Evolutionary conservation across 169 alveolate species (phyloP).

Genomic region (Miamiensis avidus): DNA sequence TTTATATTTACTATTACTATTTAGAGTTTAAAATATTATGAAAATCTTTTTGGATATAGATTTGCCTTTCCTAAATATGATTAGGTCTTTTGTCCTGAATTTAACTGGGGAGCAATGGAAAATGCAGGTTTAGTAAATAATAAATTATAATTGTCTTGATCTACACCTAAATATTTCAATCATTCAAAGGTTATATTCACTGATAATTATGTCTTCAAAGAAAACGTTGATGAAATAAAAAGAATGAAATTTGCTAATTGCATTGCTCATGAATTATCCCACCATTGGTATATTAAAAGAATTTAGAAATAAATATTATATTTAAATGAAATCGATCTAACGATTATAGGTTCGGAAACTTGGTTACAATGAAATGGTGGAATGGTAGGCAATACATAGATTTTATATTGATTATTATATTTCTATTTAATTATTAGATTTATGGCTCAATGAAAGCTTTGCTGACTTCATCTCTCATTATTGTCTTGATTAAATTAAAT

Average conservation of each 20-base stretch:
- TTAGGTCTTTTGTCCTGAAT: conserved; percentile 72
- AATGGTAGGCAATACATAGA: no score
- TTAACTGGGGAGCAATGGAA: conserved; percentile 83
- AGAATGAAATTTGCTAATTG: conserved; percentile 55
- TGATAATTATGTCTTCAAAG: conserved; percentile 38
- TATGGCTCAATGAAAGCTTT: conserved; percentile 93
- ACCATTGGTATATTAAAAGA: conserved; percentile 50
- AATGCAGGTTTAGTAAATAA: conserved; percentile 56
- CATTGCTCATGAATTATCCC: conserved; percentile 68
- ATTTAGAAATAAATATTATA: no score
- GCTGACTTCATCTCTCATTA: conserved; percentile 83
- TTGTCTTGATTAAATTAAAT: conserved; percentile 51
- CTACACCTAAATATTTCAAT: neutral
- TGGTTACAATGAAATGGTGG: conserved; percentile 95
- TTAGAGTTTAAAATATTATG: conserved; percentile 56
- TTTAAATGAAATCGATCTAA: conserved; percentile 2
- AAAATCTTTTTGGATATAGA: conserved; percentile 54
- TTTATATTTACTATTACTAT: conserved; percentile 37
- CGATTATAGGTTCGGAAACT: conserved; percentile 72
- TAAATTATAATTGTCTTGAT: neutral
- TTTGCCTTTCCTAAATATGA: conserved; percentile 79
- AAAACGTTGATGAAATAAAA: conserved; percentile 35
- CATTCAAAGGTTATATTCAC: conserved; percentile 30
- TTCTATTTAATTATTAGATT: no score
- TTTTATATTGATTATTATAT: no score